Percentiles rank a stretch among this genome's conserved stretches.
phyloP scores from a whole-genome alignment of 495 filamentous ascomycete genomes.

The Aspergillus affinis region DNA sequence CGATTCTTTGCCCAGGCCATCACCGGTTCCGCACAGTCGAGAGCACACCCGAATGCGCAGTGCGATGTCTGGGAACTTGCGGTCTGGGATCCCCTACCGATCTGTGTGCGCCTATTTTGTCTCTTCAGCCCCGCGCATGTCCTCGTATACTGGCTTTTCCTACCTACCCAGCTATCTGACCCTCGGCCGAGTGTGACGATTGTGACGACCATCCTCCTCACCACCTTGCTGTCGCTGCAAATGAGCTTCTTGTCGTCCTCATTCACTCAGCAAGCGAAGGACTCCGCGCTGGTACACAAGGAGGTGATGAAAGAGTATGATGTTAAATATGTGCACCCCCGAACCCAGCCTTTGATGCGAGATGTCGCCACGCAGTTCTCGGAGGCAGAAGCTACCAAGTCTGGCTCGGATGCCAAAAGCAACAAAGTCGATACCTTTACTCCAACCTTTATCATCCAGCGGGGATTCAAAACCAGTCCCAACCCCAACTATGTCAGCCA shows the following conservation, averaged over 20 bases:
- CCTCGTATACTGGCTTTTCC: constrained; percentile 80
- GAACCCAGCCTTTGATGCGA: constrained; percentile 75
- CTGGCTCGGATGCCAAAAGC: constrained; percentile 45
- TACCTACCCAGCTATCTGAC: constrained; percentile 73
- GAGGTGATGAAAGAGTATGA: constrained; percentile 96
- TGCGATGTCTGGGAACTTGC: constrained; percentile 94
- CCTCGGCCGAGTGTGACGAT: constrained; percentile 81
- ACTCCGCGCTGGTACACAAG: constrained; percentile 77
- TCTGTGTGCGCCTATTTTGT: constrained; percentile 80
- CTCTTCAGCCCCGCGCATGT: constrained; percentile 92
- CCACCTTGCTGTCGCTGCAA: constrained; percentile 72
- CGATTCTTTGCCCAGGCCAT: constrained; percentile 72
- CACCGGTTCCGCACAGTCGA: constrained; percentile 60
- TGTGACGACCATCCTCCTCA: constrained; percentile 71
- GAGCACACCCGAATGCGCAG: constrained; percentile 79
- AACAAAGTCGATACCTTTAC: constrained; percentile 68
- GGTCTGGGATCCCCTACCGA: constrained; percentile 88
- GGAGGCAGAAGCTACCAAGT: constrained; percentile 34
- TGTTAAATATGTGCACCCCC: constrained; percentile 88
- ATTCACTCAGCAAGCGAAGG: constrained; percentile 83
- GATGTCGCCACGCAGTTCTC: constrained; percentile 80
- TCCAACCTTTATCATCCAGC: constrained; percentile 73
- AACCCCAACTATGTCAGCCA: constrained; percentile 85
- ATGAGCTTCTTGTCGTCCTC: constrained; percentile 65
- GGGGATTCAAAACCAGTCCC: constrained; percentile 80